Base-by-base conservation (phyloP, 2,329 filamentous ascomycete genomes). In the Penicillium italicum region DNA sequence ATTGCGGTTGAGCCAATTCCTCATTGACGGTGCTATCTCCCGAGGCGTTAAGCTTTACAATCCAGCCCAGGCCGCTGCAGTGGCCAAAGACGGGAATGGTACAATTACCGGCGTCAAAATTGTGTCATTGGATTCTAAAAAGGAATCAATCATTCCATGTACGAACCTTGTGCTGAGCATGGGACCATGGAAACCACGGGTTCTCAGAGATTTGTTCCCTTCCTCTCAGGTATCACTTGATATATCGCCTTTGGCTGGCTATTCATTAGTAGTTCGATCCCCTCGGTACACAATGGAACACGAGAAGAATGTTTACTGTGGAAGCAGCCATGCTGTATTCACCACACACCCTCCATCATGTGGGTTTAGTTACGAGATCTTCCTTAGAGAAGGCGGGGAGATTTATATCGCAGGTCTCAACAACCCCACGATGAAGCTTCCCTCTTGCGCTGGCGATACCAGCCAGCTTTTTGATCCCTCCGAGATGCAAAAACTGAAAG, bases 321-420 rank as follows among this genome's bases (percentile, higher is more conserved):
- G 68, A 31, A 75, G 77, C 2, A 88, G 84, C 67, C 85, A 91
- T 69, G 85, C 88, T 1, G 73, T 93, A 3, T 92, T 90, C 66
- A 84, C 85, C 3, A 82, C 81, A 4, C 79, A 84, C 54, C 75
- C 75, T 1, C 65, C 73, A 0, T 73, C 74, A 12, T 74, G 69
- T 3, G 80, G 79, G 0, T 90, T 87, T 71, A 85, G 83, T 3
- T 87, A 88, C 0, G 89, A 92, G 70, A 77, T 89, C 11, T 91
- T 90, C 70, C 84, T 85, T 1, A 79, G 89, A 11, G 66, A 81
- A 4, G 84, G 83, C 9, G 86, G 84, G 0, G 82, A 90, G 53
- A 82, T 93, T 20, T 93, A 90, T 70, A 74, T 93, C 33, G 87
- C 86, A 0, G 89, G 89, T 0, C 69, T 92, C 36, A 92, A 93